Evolutionary conservation across 345 rosid genomes (phyloP).

Genomic region (Zanthoxylum bungeanum): DNA sequence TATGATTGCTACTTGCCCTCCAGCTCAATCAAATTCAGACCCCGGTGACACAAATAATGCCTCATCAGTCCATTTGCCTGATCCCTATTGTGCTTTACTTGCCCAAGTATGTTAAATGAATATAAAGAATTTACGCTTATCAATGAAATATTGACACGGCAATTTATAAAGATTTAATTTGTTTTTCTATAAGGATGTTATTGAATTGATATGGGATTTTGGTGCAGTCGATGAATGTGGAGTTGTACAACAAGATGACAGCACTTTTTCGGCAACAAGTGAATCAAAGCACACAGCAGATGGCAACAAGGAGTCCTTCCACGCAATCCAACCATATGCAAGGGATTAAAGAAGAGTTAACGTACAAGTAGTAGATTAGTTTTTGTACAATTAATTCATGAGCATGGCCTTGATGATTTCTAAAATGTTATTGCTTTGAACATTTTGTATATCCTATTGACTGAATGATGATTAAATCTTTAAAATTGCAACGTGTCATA

Average conservation of each 20-base stretch:
- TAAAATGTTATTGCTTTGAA: neutral
- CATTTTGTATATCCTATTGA: neutral
- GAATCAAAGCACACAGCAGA: constrained; percentile 32
- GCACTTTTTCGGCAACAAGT: constrained; percentile 45
- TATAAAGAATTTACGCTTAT: neutral
- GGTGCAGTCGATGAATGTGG: constrained; percentile 52
- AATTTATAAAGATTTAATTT: neutral
- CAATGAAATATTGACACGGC: too few relatives aligned
- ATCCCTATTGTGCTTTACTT: constrained; percentile 47
- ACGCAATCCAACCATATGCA: constrained; percentile 9
- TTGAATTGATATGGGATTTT: neutral
- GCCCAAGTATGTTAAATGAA: constrained; percentile 43
- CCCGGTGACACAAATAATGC: neutral
- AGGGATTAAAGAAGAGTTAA: neutral
- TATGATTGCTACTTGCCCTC: constrained; percentile 7
- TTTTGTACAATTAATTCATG: too few relatives aligned
- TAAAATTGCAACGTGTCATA: too few relatives aligned
- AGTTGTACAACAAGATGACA: constrained; percentile 45
- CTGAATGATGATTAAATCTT: neutral
- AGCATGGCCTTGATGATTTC: neutral
- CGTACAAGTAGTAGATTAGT: neutral
- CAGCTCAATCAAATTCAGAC: constrained; percentile 16
- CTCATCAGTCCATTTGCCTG: constrained; percentile 26
- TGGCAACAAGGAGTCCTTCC: constrained; percentile 30
- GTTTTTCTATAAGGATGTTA: neutral